Evolutionary conservation across 306 rosid genomes (phyloP).

Genomic region (Prunus fruticosa): DNA sequence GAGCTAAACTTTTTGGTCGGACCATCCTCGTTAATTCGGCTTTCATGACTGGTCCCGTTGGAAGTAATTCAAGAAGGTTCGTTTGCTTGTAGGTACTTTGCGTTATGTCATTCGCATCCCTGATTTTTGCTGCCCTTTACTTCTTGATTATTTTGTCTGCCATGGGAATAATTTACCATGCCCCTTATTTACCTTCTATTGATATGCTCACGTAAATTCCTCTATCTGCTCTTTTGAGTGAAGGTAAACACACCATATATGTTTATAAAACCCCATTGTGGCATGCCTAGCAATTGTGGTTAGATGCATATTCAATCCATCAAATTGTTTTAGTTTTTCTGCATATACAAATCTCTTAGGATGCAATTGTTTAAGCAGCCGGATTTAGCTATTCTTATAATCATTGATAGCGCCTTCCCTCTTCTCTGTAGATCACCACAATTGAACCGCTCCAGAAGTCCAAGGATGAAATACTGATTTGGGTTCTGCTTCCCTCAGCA

Average conservation of each 20-base stretch:
- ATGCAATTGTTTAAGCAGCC: no score
- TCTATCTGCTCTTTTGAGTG: no score
- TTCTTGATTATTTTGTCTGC: background rate
- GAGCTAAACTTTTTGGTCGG: slow-evolving; percentile 60
- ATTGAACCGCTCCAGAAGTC: background rate
- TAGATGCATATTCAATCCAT: no score
- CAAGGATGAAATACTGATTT: background rate
- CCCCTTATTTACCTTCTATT: no score
- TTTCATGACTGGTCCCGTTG: slow-evolving; percentile 65
- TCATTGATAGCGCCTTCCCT: background rate
- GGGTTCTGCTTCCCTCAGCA: background rate
- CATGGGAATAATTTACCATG: background rate
- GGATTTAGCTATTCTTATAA: no score
- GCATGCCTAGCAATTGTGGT: no score
- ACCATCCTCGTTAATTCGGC: slow-evolving; percentile 71
- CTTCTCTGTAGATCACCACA: background rate
- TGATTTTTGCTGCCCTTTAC: background rate
- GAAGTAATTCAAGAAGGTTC: slow-evolving; percentile 17
- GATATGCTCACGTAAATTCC: no score
- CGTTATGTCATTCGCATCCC: background rate
- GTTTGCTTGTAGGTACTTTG: slow-evolving; percentile 1
- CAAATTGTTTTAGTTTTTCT: no score
- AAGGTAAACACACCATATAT: no score
- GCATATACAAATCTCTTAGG: no score
- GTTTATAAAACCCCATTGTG: no score